phyloP scores from a whole-genome alignment of 805 yeast genomes.

The Cyberlindnera amylophila region DNA sequence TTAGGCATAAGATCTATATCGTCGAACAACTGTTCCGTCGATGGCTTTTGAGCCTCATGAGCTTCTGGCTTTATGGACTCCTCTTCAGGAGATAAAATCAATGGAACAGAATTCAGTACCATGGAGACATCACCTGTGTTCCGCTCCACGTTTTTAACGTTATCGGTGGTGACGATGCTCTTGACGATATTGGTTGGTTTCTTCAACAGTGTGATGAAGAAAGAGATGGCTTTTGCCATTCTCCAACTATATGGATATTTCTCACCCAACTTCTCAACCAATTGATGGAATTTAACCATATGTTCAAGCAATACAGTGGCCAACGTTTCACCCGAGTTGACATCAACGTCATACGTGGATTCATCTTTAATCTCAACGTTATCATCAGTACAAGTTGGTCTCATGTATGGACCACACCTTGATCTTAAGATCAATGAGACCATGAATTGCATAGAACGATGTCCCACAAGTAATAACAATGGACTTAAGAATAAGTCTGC shows the following conservation, averaged over 20 bases:
- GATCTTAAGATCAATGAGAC: conserved; percentile 51
- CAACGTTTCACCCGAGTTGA: conserved; percentile 34
- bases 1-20: conserved; percentile 13
- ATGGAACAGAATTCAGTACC: conserved; percentile 25
- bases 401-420: conserved; percentile 40
- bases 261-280: conserved; percentile 45
- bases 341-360: conserved; percentile 32
- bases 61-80: conserved; percentile 14
- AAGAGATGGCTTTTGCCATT: conserved; percentile 52
- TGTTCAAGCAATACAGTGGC: conserved; percentile 36
- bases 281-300: conserved; percentile 38
- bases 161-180: conserved; percentile 23
- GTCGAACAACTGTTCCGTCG: not conserved
- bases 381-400: too few relatives aligned
- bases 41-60: not conserved
- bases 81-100: conserved; percentile 21
- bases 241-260: conserved; percentile 68
- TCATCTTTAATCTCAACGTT: conserved; percentile 22
- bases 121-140: conserved; percentile 22
- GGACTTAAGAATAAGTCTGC: conserved; percentile 48
- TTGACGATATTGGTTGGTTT: conserved; percentile 29
- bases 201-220: conserved; percentile 36
- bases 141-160: conserved; percentile 19
- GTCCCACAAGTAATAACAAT: conserved; percentile 47
- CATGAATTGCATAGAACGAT: conserved; percentile 53